phyloP scores from a whole-genome alignment of 2,329 filamentous ascomycete genomes.

The Cordyceps fumosorosea region DNA sequence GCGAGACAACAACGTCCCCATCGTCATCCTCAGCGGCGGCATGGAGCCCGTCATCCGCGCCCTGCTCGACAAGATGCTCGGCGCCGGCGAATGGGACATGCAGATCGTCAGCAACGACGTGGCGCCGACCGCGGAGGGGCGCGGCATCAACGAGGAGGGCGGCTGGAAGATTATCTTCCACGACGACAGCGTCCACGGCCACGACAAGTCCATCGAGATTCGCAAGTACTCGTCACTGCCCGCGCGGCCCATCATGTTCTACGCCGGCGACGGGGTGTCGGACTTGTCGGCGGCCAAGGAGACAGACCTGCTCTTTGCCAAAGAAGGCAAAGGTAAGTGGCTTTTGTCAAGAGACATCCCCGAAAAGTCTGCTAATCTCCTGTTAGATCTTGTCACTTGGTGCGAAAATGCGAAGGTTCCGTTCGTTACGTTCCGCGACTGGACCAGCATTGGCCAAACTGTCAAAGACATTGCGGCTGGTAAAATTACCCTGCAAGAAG shows the following conservation, averaged over 20 bases:
- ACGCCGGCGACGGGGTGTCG: constrained; percentile 90
- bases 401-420: constrained; percentile 79
- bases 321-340: constrained; percentile 70
- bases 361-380: not conserved
- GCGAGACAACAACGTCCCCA: constrained; percentile 73
- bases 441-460: constrained; percentile 68
- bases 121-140: constrained; percentile 47
- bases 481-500: constrained; percentile 62
- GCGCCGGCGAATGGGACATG: constrained; percentile 66
- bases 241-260: constrained; percentile 77
- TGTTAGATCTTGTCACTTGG: constrained; percentile 73
- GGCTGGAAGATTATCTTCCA: constrained; percentile 88
- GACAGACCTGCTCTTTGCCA: constrained; percentile 89
- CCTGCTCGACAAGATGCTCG: constrained; percentile 72
- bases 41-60: constrained; percentile 90
- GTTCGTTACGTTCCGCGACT: constrained; percentile 82
- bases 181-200: constrained; percentile 85
- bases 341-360: too few species aligned
- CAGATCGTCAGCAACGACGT: constrained; percentile 90
- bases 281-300: constrained; percentile 88
- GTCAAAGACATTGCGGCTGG: constrained; percentile 73
- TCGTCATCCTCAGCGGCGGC: constrained; percentile 85
- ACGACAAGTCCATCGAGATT: constrained; percentile 92
- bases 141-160: constrained; percentile 68
- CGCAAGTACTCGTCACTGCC: constrained; percentile 76